phyloP scores from a whole-genome alignment of 2,329 filamentous ascomycete genomes.

The Fonsecaea pedrosoi region DNA sequence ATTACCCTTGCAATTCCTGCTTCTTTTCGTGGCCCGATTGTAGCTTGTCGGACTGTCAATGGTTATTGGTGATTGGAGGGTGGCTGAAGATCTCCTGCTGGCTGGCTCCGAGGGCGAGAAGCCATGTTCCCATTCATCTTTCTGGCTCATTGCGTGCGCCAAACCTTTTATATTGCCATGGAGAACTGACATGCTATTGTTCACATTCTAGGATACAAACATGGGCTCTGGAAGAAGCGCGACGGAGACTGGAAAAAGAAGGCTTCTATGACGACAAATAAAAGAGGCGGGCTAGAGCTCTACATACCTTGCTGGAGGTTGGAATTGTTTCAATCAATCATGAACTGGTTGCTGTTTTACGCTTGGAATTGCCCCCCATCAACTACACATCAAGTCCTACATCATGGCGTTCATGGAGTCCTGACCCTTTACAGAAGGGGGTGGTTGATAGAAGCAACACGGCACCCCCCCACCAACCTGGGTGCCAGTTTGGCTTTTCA shows the following conservation, averaged over 20 bases:
- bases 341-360: not conserved
- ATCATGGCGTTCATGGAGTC: conserved; percentile 6
- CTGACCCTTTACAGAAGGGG: not conserved
- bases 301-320: not conserved
- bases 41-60: not conserved
- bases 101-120: not conserved
- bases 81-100: not conserved
- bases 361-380: not conserved
- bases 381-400: not conserved
- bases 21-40: not conserved
- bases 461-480: not conserved
- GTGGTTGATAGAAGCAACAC: not conserved
- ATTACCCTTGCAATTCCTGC: conserved; percentile 15
- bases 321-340: conserved; percentile 13
- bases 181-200: conserved; percentile 8
- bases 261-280: conserved; percentile 79
- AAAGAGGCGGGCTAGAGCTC: not conserved
- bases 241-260: conserved; percentile 92
- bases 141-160: not conserved
- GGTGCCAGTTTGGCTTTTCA: not conserved
- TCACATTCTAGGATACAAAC: conserved; percentile 85
- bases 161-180: not conserved
- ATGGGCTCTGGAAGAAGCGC: conserved; percentile 96
- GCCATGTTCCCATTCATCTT: not conserved
- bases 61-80: not conserved